Evolutionary conservation across 164 flowering plant genomes (phyloP).

Genomic region (Cinnamomum micranthum): DNA sequence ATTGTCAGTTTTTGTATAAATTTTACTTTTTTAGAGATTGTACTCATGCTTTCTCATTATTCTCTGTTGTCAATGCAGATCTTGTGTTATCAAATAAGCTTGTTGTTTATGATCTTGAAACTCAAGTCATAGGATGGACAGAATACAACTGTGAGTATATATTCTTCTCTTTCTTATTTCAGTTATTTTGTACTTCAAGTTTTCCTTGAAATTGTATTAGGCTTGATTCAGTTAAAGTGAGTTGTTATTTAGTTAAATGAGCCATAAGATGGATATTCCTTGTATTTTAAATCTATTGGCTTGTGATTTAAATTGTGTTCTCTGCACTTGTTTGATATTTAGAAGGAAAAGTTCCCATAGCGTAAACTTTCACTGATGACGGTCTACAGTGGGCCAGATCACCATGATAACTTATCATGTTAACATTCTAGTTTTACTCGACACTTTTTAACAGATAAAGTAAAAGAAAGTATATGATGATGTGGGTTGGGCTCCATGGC

Average conservation of each 20-base stretch:
- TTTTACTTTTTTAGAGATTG: too few species aligned
- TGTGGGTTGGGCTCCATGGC: background rate
- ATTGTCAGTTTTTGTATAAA: too few species aligned
- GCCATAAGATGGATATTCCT: background rate
- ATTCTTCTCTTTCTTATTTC: background rate
- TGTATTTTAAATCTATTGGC: background rate
- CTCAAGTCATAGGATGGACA: constrained; percentile 82
- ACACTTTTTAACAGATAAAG: background rate
- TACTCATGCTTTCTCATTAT: background rate
- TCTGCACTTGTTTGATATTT: background rate
- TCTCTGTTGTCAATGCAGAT: constrained; percentile 49
- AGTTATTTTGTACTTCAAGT: too few species aligned
- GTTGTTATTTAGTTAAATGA: background rate
- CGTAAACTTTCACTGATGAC: background rate
- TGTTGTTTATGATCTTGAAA: constrained; percentile 72
- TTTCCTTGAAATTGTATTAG: too few species aligned
- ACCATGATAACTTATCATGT: background rate
- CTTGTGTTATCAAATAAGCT: constrained; percentile 72
- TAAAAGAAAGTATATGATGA: background rate
- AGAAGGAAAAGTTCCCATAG: background rate
- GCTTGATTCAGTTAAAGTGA: background rate
- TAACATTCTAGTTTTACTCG: background rate
- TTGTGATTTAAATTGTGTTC: background rate
- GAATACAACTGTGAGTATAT: constrained; percentile 75
- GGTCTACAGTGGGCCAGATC: background rate